Base-by-base conservation (phyloP, 2,329 filamentous ascomycete genomes). In the Delphinella strobiligena region DNA sequence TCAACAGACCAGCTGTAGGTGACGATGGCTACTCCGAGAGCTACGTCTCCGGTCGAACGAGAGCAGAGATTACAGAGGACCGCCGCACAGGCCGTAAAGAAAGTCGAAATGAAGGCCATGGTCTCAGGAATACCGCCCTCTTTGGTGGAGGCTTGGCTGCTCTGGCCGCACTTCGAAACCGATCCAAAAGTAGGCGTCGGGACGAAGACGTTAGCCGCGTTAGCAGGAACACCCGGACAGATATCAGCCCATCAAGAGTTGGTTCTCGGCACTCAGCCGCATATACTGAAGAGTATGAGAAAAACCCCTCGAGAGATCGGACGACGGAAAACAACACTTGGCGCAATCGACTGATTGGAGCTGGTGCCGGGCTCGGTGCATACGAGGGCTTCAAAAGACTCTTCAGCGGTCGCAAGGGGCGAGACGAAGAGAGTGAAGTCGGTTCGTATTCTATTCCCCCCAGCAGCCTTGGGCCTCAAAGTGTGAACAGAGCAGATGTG, bases 111-210 rank as follows among this genome's bases (percentile, higher is more conserved):
- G 36, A 36, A 14, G 29, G 36, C 14, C 44, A 48, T 27, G 38
- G 36, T 12, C 19, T 48, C 30, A 42, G 46, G 30, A 44, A 48
- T 17, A 44, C 45, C 4, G 46, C 38, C 4, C 27, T 48, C n/a
- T 27, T 46, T 4, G 69, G 73, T 18, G 70, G 69, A 41, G 67
- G 69, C 16, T 72, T 72, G 8, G 71, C 68, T 24, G 74, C 71
- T 8, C 49, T 77, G 36, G 72, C 71, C 39, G 67, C 71, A 3
- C 51, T 78, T 39, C 55, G 40, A 19, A 34, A 32, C 29, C 39
- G 40, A 17, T 42, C 36, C 9, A 37, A 36, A 18, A 39, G 37
- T 14, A 38, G 37, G 37, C 33, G 22, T 27, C 22, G 22, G 12
- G 22, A 38, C 7, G 59, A 18, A 54, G 51, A 47, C 49, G 54